Percentiles rank a stretch among this genome's conserved stretches.
phyloP scores from a whole-genome alignment of 2,329 filamentous ascomycete species.

The Byssoonygena ceratinophila region DNA sequence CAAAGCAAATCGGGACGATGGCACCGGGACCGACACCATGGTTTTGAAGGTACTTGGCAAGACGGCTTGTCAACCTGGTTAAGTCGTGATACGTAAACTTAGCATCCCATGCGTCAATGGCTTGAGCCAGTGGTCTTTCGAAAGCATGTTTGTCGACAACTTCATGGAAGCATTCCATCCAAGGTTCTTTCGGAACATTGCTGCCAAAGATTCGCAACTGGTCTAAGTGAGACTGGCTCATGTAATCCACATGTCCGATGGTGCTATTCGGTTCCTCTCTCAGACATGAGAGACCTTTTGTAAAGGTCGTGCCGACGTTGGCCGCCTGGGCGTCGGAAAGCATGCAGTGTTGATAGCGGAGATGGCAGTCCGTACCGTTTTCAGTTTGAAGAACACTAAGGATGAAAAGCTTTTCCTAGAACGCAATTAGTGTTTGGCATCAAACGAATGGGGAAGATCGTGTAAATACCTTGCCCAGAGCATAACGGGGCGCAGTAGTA shows the following conservation, averaged over 20 bases:
- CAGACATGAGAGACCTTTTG: not conserved
- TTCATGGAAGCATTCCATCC: slow-evolving; percentile 17
- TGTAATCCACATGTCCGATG: slow-evolving; percentile 1
- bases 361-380: not conserved
- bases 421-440: not conserved
- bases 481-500: not conserved
- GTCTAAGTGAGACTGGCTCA: slow-evolving; percentile 9
- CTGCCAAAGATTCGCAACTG: slow-evolving; percentile 10
- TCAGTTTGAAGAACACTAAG: not conserved
- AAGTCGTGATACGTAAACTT: slow-evolving; percentile 22
- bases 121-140: slow-evolving; percentile 11
- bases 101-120: slow-evolving; percentile 25
- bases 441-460: not conserved
- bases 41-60: slow-evolving; percentile 23
- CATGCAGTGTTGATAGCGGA: slow-evolving; percentile 6
- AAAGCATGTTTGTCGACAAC: slow-evolving; percentile 12
- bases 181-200: slow-evolving; percentile 1
- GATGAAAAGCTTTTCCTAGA: not conserved
- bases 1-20: slow-evolving; percentile 23
- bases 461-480: not conserved
- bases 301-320: slow-evolving; percentile 3
- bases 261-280: not conserved
- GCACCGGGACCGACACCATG: slow-evolving; percentile 24
- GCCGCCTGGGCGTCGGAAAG: not conserved
- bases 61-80: slow-evolving; percentile 24